Evolutionary conservation across 2,329 filamentous ascomycete genomes (phyloP).

Genomic region (Fusarium staphyleae): DNA sequence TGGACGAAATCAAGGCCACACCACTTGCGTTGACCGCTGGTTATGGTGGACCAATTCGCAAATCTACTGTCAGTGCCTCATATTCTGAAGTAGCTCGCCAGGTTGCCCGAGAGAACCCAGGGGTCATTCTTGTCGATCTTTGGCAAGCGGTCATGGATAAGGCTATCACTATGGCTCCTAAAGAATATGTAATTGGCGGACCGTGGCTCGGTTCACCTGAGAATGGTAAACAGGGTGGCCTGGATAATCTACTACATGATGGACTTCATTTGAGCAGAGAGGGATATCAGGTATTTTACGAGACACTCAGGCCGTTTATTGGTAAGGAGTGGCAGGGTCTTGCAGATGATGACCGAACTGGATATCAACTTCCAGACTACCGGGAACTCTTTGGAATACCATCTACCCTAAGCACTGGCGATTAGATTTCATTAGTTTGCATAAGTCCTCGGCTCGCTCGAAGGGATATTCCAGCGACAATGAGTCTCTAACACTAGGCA

Average conservation of each 20-base stretch:
- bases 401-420: too few relatives aligned
- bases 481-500: too few relatives aligned
- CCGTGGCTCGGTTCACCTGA: slow-evolving; percentile 58
- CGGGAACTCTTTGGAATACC: too few relatives aligned
- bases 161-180: slow-evolving; percentile 64
- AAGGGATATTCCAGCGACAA: too few relatives aligned
- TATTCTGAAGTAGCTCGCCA: slow-evolving; percentile 67
- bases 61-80: slow-evolving; percentile 58
- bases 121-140: slow-evolving; percentile 76
- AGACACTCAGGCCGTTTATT: slow-evolving; percentile 57
- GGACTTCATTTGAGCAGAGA: slow-evolving; percentile 64
- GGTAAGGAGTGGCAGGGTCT: slow-evolving; percentile 52
- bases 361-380: slow-evolving; percentile 60
- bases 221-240: slow-evolving; percentile 58
- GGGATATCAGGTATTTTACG: slow-evolving; percentile 61
- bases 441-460: too few relatives aligned
- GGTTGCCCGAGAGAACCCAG: slow-evolving; percentile 73
- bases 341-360: slow-evolving; percentile 47
- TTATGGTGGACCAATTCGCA: slow-evolving; percentile 52
- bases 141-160: slow-evolving; percentile 79
- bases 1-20: slow-evolving; percentile 75
- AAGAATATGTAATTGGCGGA: slow-evolving; percentile 61
- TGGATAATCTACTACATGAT: slow-evolving; percentile 62
- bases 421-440: too few relatives aligned
- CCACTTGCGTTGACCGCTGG: slow-evolving; percentile 56